phyloP scores from a whole-genome alignment of 31 red algal species.

The Endocladia muricata region DNA sequence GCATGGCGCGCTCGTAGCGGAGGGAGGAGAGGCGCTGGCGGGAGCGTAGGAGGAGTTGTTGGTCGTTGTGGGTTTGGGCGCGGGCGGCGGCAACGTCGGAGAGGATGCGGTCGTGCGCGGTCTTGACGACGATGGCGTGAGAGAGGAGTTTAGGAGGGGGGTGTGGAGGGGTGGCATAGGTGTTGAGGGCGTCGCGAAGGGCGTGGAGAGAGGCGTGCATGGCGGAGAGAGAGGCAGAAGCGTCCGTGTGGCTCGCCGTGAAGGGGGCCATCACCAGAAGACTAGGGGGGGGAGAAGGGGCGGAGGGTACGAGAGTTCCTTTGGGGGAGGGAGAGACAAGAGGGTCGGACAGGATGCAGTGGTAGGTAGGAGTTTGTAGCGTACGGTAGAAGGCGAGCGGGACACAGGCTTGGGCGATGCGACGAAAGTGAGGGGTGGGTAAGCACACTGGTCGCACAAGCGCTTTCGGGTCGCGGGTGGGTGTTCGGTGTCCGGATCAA shows the following conservation, averaged over 20 bases:
- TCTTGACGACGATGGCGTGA: slow-evolving; percentile 26
- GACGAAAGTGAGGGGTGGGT: too few species aligned
- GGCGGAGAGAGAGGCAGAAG: neutral
- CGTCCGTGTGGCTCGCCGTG: neutral
- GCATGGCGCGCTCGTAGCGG: slow-evolving; percentile 39
- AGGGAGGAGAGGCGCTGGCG: slow-evolving; percentile 27
- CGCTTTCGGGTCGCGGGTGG: too few species aligned
- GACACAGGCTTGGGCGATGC: too few species aligned
- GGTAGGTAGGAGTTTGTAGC: too few species aligned
- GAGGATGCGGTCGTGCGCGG: slow-evolving; percentile 33
- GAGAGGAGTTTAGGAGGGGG: neutral
- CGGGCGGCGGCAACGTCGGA: slow-evolving; percentile 19
- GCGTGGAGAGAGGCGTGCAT: neutral
- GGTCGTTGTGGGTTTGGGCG: slow-evolving; percentile 10
- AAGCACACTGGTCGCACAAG: too few species aligned
- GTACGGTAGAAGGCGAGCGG: too few species aligned
- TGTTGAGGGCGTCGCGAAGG: neutral
- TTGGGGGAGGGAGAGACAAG: neutral
- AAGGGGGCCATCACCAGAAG: neutral
- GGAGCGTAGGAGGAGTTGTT: slow-evolving; percentile 12
- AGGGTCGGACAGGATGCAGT: too few species aligned
- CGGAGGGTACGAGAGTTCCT: neutral
- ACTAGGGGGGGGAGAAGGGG: neutral
- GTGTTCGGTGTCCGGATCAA: too few species aligned
- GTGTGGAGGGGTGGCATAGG: neutral